A percentile compares a stretch with the other conserved stretches of the same genome.
Evolutionary conservation across 139 green algal species (phyloP).

Genomic region (Chlamydomonas eustigma): DNA sequence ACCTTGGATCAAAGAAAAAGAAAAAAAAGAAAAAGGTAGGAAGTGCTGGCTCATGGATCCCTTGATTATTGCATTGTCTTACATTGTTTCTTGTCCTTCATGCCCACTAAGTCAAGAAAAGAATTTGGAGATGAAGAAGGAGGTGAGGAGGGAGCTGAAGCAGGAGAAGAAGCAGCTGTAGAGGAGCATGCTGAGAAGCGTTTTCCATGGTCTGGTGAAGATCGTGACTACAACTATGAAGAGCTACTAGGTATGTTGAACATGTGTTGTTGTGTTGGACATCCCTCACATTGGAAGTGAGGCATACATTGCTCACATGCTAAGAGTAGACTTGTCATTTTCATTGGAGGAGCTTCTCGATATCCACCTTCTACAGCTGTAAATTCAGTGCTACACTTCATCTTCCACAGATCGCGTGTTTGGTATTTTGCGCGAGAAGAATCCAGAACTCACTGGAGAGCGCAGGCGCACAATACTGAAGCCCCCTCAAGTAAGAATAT

Average conservation of each 20-base stretch:
- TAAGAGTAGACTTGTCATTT: neutral
- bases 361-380: neutral
- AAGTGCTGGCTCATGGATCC: neutral
- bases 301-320: neutral
- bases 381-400: neutral
- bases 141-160: slow-evolving; percentile 34
- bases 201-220: slow-evolving; percentile 85
- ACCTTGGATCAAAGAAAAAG: slow-evolving; percentile 48
- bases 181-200: slow-evolving; percentile 26
- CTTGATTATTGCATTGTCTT: neutral
- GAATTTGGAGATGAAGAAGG: slow-evolving; percentile 42
- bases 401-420: slow-evolving; percentile 97
- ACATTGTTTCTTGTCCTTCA: neutral
- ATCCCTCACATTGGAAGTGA: neutral
- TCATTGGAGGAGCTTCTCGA: neutral
- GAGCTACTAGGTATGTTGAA: slow-evolving; percentile 84
- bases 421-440: slow-evolving; percentile 90
- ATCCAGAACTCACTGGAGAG: slow-evolving; percentile 96
- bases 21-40: slow-evolving; percentile 33
- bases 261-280: no score
- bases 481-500: slow-evolving; percentile 78
- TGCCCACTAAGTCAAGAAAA: slow-evolving; percentile 37
- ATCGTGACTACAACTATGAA: slow-evolving; percentile 96
- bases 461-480: slow-evolving; percentile 92
- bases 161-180: slow-evolving; percentile 17